Evolutionary conservation across 176 grass and related monocot genomes (phyloP).

Genomic region (Musa troglodytarum): DNA sequence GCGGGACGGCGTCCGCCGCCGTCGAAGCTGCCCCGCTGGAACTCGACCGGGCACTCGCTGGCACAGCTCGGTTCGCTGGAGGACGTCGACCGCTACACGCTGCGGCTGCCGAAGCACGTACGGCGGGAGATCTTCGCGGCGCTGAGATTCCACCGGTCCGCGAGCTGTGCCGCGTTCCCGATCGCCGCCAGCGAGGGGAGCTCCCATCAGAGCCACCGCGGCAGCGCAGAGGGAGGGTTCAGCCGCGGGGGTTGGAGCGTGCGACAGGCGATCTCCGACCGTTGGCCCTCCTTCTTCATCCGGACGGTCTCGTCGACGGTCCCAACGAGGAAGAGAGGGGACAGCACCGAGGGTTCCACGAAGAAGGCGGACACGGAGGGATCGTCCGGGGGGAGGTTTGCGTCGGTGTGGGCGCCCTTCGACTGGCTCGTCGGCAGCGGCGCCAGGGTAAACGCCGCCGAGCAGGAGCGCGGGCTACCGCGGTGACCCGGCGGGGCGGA

Average conservation of each 20-base stretch:
- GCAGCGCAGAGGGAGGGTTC: background rate
- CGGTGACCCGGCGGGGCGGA: background rate
- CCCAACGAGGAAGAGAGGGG: background rate
- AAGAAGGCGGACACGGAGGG: background rate
- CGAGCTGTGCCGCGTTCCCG: background rate
- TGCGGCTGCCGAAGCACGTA: slow-evolving; percentile 48
- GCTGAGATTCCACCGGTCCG: slow-evolving; percentile 15
- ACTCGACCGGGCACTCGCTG: slow-evolving; percentile 29
- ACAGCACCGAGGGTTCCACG: background rate
- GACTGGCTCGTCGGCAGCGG: background rate
- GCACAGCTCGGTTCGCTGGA: slow-evolving; percentile 8
- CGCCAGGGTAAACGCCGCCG: background rate
- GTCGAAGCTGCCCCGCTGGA: slow-evolving; percentile 23
- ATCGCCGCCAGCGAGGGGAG: background rate
- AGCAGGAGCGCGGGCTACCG: background rate
- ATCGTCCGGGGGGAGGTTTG: background rate
- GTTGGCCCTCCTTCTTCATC: background rate
- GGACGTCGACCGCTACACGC: slow-evolving; percentile 21
- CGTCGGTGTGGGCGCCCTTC: background rate
- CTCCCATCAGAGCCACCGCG: background rate
- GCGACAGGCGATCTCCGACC: background rate
- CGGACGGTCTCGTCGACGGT: background rate
- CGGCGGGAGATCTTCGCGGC: slow-evolving; percentile 37
- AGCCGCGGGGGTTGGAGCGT: background rate
- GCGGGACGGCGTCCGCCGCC: background rate